Conservation (phyloP, 768 basidiomycete genomes). For the Lyophyllum semitale region DNA sequence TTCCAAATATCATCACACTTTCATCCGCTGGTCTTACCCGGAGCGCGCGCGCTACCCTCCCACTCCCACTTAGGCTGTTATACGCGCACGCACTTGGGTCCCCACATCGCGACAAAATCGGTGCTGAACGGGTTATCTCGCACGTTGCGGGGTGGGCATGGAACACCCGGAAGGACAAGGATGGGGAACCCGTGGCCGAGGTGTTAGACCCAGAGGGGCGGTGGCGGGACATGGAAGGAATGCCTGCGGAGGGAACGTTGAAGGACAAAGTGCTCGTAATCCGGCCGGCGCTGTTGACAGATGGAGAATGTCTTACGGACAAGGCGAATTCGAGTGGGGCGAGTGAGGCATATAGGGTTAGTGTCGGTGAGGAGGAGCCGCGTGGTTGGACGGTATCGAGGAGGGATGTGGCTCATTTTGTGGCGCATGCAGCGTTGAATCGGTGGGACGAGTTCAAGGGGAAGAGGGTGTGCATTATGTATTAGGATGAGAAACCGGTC, state of each 20-base stretch:
- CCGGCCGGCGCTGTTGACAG: conserved; percentile 58
- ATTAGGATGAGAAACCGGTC: neutral
- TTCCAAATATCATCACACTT: conserved; percentile 52
- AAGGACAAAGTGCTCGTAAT: conserved; percentile 47
- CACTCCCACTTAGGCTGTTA: conserved; percentile 47
- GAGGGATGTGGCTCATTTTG: conserved; percentile 66
- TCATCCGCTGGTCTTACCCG: conserved; percentile 55
- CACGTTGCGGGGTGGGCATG: conserved; percentile 55
- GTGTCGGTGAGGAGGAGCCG: conserved; percentile 43
- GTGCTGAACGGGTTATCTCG: conserved; percentile 50
- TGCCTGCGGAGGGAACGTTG: conserved; percentile 45
- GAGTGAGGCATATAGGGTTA: conserved; percentile 40
- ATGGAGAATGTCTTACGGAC: conserved; percentile 52
- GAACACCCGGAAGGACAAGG: conserved; percentile 31
- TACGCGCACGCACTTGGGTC: conserved; percentile 44
- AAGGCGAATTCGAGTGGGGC: conserved; percentile 6
- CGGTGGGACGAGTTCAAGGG: conserved; percentile 57
- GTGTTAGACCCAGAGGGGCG: conserved; percentile 40
- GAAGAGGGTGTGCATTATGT: conserved; percentile 43
- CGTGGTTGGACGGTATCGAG: conserved; percentile 57
- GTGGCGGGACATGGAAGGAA: conserved; percentile 44
- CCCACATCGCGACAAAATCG: conserved; percentile 65
- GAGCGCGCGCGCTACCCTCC: conserved; percentile 44
- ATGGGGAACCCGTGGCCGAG: conserved; percentile 41
- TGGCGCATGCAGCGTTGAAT: conserved; percentile 46